These are phyloP conservation scores for Fistulinella cinereoalba DNA, from an alignment of 1,284 basidiomycete species.

Conservation along the genomic window DNA sequence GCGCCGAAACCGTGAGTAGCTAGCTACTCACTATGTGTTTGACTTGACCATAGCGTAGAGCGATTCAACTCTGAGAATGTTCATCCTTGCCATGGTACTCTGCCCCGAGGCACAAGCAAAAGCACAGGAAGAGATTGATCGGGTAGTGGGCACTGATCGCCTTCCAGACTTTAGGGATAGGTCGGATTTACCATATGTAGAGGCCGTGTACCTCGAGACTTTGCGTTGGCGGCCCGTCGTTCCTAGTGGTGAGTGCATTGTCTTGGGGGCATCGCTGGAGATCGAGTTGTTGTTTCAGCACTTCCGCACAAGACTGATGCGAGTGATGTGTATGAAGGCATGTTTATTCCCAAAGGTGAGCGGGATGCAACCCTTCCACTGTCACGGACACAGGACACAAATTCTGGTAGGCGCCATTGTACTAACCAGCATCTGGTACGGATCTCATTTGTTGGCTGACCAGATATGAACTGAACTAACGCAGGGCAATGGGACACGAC, in stretches of 20 bases:
- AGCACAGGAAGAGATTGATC: constrained; percentile 28
- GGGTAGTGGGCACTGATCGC: constrained; percentile 25
- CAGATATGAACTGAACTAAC: constrained; percentile 5
- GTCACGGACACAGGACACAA: not conserved
- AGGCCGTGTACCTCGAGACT: constrained; percentile 25
- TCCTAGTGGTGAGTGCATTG: constrained; percentile 20
- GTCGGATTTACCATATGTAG: constrained; percentile 25
- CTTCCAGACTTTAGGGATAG: constrained; percentile 31
- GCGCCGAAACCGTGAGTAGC: constrained; percentile 27
- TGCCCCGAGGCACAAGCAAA: constrained; percentile 26
- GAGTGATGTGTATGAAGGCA: constrained; percentile 31
- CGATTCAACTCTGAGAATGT: constrained; percentile 14
- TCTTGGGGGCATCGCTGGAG: too few relatives aligned
- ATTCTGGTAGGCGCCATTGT: constrained; percentile 20
- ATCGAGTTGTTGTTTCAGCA: constrained; percentile 10
- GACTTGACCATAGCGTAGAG: constrained; percentile 12
- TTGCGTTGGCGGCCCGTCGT: constrained; percentile 26
- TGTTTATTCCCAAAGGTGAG: constrained; percentile 34
- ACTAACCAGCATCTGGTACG: constrained; percentile 29
- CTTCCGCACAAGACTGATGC: constrained; percentile 26
- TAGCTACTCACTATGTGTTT: too few relatives aligned
- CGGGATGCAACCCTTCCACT: not conserved
- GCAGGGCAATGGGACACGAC: constrained; percentile 26
- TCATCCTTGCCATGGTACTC: constrained; percentile 33
- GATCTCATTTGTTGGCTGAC: not conserved